phyloP scores from a whole-genome alignment of 2,329 filamentous ascomycete species.

The Scedosporium dehoogii region DNA sequence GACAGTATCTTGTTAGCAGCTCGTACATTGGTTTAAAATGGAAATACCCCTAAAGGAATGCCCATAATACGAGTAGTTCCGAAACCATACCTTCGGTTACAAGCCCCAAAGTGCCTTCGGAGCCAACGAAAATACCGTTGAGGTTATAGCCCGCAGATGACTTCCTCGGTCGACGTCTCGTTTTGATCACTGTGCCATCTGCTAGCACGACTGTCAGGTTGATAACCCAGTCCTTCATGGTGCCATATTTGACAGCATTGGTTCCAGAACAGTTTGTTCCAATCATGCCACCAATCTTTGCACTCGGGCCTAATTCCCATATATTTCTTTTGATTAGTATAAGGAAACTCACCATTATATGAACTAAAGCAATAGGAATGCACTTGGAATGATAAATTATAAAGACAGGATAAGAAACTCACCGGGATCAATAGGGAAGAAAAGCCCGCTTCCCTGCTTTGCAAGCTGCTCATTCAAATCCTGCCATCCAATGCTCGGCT shows the following conservation, averaged over 20 bases:
- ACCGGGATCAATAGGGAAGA: slow-evolving; percentile 85
- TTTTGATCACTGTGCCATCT: slow-evolving; percentile 72
- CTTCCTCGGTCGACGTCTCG: slow-evolving; percentile 65
- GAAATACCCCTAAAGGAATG: too few species aligned
- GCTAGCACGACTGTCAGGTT: slow-evolving; percentile 73
- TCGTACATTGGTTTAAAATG: too few species aligned
- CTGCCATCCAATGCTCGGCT: slow-evolving; percentile 90
- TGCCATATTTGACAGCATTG: slow-evolving; percentile 71
- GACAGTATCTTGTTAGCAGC: neutral
- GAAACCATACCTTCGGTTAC: slow-evolving; percentile 56
- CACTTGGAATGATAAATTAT: neutral
- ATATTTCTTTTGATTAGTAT: too few species aligned
- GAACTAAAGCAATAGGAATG: neutral
- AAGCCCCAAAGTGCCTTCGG: slow-evolving; percentile 70
- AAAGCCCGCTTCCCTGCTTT: slow-evolving; percentile 64
- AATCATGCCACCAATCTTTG: slow-evolving; percentile 76
- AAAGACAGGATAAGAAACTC: slow-evolving; percentile 13
- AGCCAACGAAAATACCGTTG: slow-evolving; percentile 69
- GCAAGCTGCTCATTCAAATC: slow-evolving; percentile 64
- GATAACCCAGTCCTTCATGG: slow-evolving; percentile 83
- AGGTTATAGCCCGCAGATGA: slow-evolving; percentile 77
- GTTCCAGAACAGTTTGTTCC: slow-evolving; percentile 71
- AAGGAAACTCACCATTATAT: neutral
- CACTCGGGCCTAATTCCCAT: slow-evolving; percentile 38
- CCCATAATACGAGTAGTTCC: neutral